Conservation (phyloP, 768 basidiomycete genomes). For the Mycena indigotica region DNA sequence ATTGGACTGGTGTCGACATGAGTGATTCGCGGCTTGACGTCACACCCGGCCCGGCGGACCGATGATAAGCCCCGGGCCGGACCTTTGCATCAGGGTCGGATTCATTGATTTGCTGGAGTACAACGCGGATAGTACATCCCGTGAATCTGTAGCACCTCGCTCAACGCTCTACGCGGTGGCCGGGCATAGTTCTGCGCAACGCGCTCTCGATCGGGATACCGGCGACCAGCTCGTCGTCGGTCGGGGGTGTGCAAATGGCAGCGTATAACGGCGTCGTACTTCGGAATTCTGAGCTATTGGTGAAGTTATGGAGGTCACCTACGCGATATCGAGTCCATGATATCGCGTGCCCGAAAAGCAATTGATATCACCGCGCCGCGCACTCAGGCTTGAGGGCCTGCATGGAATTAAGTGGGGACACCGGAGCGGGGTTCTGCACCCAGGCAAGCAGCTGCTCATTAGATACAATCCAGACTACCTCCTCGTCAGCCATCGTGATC, state of each 20-base stretch:
- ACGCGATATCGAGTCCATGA: slow-evolving; percentile 18
- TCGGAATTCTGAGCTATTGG: slow-evolving; percentile 7
- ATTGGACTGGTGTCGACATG: too few species aligned
- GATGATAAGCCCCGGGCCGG: too few species aligned
- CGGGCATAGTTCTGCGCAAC: slow-evolving; percentile 12
- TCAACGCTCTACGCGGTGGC: slow-evolving; percentile 20
- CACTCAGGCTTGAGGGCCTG: slow-evolving; percentile 13
- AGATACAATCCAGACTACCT: too few species aligned
- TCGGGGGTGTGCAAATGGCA: slow-evolving; percentile 11
- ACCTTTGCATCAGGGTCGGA: too few species aligned
- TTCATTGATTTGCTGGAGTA: too few species aligned
- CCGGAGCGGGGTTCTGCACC: too few species aligned
- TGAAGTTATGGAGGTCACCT: background rate
- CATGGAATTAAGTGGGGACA: too few species aligned
- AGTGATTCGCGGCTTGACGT: too few species aligned
- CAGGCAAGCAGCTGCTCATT: too few species aligned
- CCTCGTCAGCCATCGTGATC: too few species aligned
- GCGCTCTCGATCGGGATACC: slow-evolving; percentile 23
- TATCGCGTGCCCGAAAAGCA: slow-evolving; percentile 21
- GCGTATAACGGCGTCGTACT: slow-evolving; percentile 20
- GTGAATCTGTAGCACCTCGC: slow-evolving; percentile 22
- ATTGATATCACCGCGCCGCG: slow-evolving; percentile 21
- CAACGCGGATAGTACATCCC: too few species aligned
- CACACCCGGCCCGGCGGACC: too few species aligned
- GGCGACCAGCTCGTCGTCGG: slow-evolving; percentile 20